phyloP scores from a whole-genome alignment of 495 filamentous ascomycete genomes.

The Pseudoneurospora amorphoporcata region DNA sequence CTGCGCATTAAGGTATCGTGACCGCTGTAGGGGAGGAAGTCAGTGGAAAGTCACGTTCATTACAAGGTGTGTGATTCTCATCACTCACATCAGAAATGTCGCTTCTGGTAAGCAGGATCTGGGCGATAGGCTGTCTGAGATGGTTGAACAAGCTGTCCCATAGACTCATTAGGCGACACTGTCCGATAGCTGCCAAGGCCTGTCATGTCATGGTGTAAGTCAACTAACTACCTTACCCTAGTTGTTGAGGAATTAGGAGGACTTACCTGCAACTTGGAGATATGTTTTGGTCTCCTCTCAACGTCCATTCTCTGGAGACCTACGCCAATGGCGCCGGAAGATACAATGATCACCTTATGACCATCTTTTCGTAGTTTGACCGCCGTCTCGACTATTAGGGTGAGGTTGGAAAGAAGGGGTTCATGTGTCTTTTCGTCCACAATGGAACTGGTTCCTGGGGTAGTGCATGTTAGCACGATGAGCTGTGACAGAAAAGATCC shows the following conservation, averaged over 20 bases:
- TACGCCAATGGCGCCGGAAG: conserved; percentile 92
- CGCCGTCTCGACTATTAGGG: conserved; percentile 85
- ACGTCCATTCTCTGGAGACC: conserved; percentile 83
- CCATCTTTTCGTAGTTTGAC: conserved; percentile 79
- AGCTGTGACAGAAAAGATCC: not conserved
- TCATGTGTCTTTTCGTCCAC: conserved; percentile 96
- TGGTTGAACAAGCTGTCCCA: conserved; percentile 91
- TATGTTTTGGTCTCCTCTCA: conserved; percentile 75
- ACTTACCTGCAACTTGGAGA: conserved; percentile 69
- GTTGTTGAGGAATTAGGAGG: not conserved
- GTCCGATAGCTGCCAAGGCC: conserved; percentile 91
- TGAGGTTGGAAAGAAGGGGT: conserved; percentile 83
- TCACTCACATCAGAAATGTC: conserved; percentile 83
- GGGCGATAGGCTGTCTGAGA: conserved; percentile 79
- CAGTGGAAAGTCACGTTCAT: not conserved
- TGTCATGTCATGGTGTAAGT: conserved; percentile 34
- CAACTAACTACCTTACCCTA: not conserved
- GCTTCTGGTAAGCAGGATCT: conserved; percentile 90
- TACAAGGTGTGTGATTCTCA: not conserved
- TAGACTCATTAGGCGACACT: conserved; percentile 88
- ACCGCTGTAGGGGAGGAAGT: conserved; percentile 43
- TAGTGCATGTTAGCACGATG: not conserved
- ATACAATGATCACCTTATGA: conserved; percentile 88
- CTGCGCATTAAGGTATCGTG: conserved; percentile 91
- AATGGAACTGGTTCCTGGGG: conserved; percentile 86